These are phyloP conservation scores for Schizothecium vesticola DNA, from an alignment of 495 filamentous ascomycete species.

Conservation along the genomic window DNA sequence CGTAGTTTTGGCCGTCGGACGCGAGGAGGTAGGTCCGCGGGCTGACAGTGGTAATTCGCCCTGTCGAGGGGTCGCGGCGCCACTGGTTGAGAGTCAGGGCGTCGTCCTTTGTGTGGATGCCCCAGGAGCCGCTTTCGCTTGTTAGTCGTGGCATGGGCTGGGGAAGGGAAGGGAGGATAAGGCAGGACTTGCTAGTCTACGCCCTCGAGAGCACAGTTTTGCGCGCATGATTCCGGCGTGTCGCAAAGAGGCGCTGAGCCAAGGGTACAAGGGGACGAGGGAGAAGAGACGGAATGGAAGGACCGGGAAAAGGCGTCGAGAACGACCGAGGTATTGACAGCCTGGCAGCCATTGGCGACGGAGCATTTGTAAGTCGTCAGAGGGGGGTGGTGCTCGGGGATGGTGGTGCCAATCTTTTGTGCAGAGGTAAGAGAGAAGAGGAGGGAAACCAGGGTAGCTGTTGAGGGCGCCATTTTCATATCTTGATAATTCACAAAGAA, in stretches of 20 bases:
- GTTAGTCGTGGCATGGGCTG: too few species aligned
- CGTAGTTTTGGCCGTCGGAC: conserved; percentile 46
- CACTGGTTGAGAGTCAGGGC: conserved; percentile 51
- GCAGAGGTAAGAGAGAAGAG: conserved; percentile 5
- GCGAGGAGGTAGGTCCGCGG: conserved; percentile 60
- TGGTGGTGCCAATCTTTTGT: conserved; percentile 20
- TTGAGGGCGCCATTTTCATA: too few species aligned
- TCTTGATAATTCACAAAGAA: too few species aligned
- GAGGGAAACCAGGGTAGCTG: not conserved
- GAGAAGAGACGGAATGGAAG: conserved; percentile 2
- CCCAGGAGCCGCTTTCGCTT: conserved; percentile 20
- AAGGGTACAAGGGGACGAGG: conserved; percentile 6
- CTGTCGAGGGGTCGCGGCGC: conserved; percentile 34
- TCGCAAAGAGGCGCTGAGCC: conserved; percentile 49
- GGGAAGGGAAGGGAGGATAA: not conserved
- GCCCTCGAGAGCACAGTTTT: conserved; percentile 47
- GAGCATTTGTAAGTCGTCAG: conserved; percentile 53
- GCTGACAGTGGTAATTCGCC: conserved; percentile 42
- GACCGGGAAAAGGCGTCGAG: conserved; percentile 43
- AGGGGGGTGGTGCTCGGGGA: conserved; percentile 42
- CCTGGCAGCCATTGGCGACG: conserved; percentile 45
- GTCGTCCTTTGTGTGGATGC: conserved; percentile 38
- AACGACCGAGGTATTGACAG: conserved; percentile 47
- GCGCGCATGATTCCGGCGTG: conserved; percentile 37
- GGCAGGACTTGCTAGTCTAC: conserved; percentile 34